Evolutionary conservation across 495 filamentous ascomycete genomes (phyloP), one percentile per base, ranked within the genome.

Genomic region (Chaetomium tenue): DNA sequence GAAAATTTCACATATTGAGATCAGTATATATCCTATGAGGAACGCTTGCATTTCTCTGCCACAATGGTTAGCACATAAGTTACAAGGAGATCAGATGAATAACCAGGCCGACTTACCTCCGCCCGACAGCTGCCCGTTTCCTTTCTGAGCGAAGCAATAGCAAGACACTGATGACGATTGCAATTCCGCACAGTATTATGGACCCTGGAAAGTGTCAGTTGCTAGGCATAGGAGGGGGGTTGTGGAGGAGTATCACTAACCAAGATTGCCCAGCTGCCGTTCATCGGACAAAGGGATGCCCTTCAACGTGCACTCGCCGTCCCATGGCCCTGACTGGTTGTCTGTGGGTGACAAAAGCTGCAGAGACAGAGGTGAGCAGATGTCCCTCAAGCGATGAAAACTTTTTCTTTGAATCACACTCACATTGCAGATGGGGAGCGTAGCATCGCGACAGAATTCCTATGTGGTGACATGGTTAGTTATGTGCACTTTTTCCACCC

Each of bases 401-500:
- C 15, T 23, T 58, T 3, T 15, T 8, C 47, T 33, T 3, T 15
- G 46, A 23, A 50, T 50, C n/a, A 18, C 61, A 87, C 93, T 66
- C 85, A 98, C 93, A 84, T 97, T 97, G 86, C 93, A 97, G 68
- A 96, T 86, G 66, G 94, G 94, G 72, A 99, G 82, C 66, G 93
- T 97, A 66, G 92, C 92, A 80, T 97, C 91, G 71, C 90, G 89
- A 87, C 94, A 99, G 75, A 99, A 97, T 79, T 94, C 81, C 90
- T 96, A 71, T 66, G 33, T 56, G 9, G 65, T 59, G 5, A 39
- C 33, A 18, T 33, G 33, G 68, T 76, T 63, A 75, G 74, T 58
- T 58, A 18, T 26, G 15, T 58, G 23, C 51, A 37, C 9, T n/a
- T 26, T 52, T 52, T 11, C 40, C 30, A 48, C 18, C 23, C 23